Base-by-base conservation (phyloP, 768 basidiomycete species). In the Bullera alba region DNA sequence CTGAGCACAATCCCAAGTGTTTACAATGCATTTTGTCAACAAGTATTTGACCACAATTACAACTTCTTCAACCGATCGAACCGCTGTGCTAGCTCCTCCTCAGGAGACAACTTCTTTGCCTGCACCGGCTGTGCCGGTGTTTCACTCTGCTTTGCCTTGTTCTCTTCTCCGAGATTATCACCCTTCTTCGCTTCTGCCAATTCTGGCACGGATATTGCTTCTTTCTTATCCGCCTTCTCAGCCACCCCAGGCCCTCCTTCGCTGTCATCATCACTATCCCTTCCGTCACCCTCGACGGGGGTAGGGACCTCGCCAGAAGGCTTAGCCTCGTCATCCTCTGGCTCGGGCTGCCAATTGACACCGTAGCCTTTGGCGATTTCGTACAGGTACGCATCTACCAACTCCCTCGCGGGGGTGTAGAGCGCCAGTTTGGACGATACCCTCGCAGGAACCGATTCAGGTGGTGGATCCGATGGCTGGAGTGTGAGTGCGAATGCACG, bases 331-430 rank as follows among this genome's bases (percentile, higher is more conserved):
- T 34, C 32, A 10, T 39, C 37, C 8, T 8, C 37, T 6, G 42
- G 48, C 22, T 77, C 72, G 25, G 81, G 70, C 3, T 76, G 63
- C 85, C 86, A 92, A 35, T 77, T 73, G 14, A 91, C 79, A 12
- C 81, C 79, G 63, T 95, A 96, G 8, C 83, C 89, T 68, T 81
- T 86, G 0, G 90, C 85, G 58, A 97, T 96, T 73, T 95, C 91
- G 42, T 74, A 74, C 15, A 96, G 76, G 73, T 96, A 97, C 16
- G 80, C 87, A 61, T 95, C 84, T 7, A 97, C 87, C 5, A 96
- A 77, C 26, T 81, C 79, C 5, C 76, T 26, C 0, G 84, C 76
- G 8, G 93, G 93, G 3, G 85, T 85, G 46, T 77, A 79, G 26
- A 83, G 73, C 16, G 75, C 64, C 14, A 92, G 73, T 71, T 96